Evolutionary conservation across 148 eudicot genomes (phyloP).

Genomic region (Amaranthus cruentus): DNA sequence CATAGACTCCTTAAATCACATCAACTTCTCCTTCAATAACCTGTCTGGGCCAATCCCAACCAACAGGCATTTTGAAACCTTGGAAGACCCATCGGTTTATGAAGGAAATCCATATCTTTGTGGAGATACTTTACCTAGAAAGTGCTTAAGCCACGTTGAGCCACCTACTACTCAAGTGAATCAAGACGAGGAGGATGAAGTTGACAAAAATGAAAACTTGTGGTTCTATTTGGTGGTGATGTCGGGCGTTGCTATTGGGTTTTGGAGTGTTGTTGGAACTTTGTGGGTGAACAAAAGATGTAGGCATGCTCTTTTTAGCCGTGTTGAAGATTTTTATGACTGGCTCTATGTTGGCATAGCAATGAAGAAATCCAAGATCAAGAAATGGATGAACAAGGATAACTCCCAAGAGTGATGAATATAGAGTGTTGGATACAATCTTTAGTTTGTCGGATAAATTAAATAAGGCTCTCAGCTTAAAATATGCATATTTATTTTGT

Average conservation of each 20-base stretch:
- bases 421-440: no score
- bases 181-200: slow-evolving; percentile 1
- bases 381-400: not conserved
- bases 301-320: slow-evolving; percentile 21
- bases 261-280: slow-evolving; percentile 28
- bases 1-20: not conserved
- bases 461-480: no score
- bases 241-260: slow-evolving; percentile 26
- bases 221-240: slow-evolving; percentile 24
- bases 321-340: slow-evolving; percentile 4
- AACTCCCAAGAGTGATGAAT: no score
- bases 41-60: slow-evolving; percentile 25
- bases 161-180: not conserved
- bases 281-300: slow-evolving; percentile 13
- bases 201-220: slow-evolving; percentile 17
- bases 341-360: slow-evolving; percentile 7
- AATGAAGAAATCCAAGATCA: not conserved
- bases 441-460: no score
- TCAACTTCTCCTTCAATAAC: slow-evolving; percentile 29
- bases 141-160: not conserved
- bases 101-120: slow-evolving; percentile 23
- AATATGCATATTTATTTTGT: no score
- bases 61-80: slow-evolving; percentile 17
- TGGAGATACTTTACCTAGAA: slow-evolving; percentile 16
- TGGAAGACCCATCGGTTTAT: slow-evolving; percentile 13